Percentiles rank a stretch among this genome's conserved stretches.
Conservation (phyloP, 148 eudicot species). For the Simmondsia chinensis region DNA sequence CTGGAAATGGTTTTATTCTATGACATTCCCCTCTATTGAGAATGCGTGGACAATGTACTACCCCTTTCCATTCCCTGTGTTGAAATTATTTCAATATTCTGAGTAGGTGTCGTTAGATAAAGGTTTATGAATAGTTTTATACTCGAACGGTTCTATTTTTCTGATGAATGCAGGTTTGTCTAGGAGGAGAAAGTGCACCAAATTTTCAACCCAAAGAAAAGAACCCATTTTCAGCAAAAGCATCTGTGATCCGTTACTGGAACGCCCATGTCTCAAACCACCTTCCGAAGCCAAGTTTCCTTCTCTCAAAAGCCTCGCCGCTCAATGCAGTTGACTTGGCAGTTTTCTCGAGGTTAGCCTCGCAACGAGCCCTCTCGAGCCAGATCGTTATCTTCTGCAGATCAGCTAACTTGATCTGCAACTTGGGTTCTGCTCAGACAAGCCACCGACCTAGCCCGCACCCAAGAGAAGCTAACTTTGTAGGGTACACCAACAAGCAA, state of each 20-base stretch:
- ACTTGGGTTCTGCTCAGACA: slow-evolving; percentile 11
- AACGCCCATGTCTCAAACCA: slow-evolving; percentile 49
- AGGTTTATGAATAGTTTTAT: too few relatives aligned
- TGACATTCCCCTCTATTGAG: too few relatives aligned
- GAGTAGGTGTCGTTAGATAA: too few relatives aligned
- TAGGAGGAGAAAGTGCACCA: slow-evolving; percentile 9
- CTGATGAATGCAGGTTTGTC: slow-evolving; percentile 32
- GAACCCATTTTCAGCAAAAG: slow-evolving; percentile 74
- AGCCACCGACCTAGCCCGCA: not conserved
- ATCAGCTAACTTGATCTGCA: slow-evolving; percentile 65
- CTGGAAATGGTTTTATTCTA: too few relatives aligned
- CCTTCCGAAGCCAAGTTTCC: slow-evolving; percentile 39
- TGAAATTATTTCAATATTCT: too few relatives aligned
- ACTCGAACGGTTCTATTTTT: too few relatives aligned
- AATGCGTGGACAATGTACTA: too few relatives aligned
- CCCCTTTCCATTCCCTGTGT: too few relatives aligned
- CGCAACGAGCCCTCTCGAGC: slow-evolving; percentile 31
- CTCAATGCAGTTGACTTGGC: slow-evolving; percentile 42
- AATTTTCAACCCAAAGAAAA: slow-evolving; percentile 4
- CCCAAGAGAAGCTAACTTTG: slow-evolving; percentile 29
- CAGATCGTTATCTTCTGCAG: slow-evolving; percentile 59
- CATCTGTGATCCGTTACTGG: slow-evolving; percentile 76
- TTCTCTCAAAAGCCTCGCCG: slow-evolving; percentile 80
- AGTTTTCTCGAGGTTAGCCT: slow-evolving; percentile 38
- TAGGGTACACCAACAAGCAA: slow-evolving; percentile 40